Base-by-base conservation (phyloP, 345 rosid genomes). In the Moringa oleifera region DNA sequence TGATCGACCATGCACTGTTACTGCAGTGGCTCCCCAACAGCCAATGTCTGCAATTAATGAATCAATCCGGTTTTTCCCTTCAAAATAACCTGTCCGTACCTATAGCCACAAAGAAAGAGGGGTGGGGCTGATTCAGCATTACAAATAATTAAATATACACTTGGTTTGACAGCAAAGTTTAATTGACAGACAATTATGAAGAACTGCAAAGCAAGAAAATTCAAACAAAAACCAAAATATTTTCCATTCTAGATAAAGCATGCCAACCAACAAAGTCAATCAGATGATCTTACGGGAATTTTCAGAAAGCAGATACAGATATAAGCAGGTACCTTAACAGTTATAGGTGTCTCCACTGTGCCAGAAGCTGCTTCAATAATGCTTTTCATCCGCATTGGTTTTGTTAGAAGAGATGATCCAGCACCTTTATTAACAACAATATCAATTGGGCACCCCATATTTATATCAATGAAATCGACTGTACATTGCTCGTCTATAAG, bases 391-490 rank as follows among this genome's bases (percentile, higher is more conserved):
- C 96, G 75, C 83, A 73, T 66, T 57, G 97, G 92, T 61, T 86
- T 90, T 23, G 68, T 85, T 24, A 94, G 94, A 65, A 94, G 96
- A 71, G 77, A 83, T 57, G 99, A 94, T 45, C 99, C 99, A 71
- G 99, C 99, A 76, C 97, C 95, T 71, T 76, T 94, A 79, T 76
- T 86, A 20, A 88, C 92, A 70, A 94, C 95, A 71, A 86, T 72
- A 57, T 94, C 96, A 68, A 94, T 88, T 1, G 99, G 97, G 69
- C 99, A 94, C 4, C 99, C 97, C 99, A 94, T 94, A 65, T 94
- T 94, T 25, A 94, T 90, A 72, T 94, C 96, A 72, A 94, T 88
- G 73, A 94, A 94, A 68, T 94, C 96, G 59, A 90, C 84, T 0
- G 63, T 67, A 68, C 99, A 94, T 69, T 88, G 89, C 68, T 77